Percentiles rank a stretch among this genome's conserved stretches.
phyloP scores from a whole-genome alignment of 1,284 basidiomycete species.

The Cryptococcus sp. region DNA sequence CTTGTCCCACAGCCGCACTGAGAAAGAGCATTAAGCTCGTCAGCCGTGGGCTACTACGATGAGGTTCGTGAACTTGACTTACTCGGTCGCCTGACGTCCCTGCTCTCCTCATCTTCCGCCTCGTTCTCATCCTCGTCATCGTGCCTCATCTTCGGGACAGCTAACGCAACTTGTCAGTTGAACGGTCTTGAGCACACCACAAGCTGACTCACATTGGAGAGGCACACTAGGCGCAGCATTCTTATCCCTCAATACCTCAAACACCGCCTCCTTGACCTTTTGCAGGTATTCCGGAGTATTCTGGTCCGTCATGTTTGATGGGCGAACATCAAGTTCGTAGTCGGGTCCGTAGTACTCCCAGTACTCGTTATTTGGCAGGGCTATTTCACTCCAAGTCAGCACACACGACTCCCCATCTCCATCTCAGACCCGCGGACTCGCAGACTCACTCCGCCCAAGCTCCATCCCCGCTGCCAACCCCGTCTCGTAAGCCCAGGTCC shows the following conservation, averaged over 20 bases:
- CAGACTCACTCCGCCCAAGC: conserved; percentile 67
- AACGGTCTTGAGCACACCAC: neutral
- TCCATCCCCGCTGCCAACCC: conserved; percentile 95
- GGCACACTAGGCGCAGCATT: conserved; percentile 87
- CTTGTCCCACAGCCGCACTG: conserved; percentile 46
- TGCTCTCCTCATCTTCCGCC: conserved; percentile 73
- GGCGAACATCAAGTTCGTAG: conserved; percentile 92
- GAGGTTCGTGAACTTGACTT: conserved; percentile 18
- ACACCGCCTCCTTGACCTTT: conserved; percentile 84
- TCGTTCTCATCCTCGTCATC: conserved; percentile 78
- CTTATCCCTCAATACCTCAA: conserved; percentile 81
- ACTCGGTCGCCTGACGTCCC: conserved; percentile 69
- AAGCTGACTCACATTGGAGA: conserved; percentile 63
- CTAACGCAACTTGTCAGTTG: conserved; percentile 5
- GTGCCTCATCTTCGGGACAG: conserved; percentile 63
- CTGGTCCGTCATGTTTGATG: conserved; percentile 94
- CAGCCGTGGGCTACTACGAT: neutral
- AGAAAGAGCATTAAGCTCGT: neutral
- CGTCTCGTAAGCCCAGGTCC: conserved; percentile 98
- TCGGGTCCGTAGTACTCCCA: conserved; percentile 99
- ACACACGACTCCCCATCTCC: neutral
- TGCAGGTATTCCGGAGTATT: conserved; percentile 92
- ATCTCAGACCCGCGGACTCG: conserved; percentile 12
- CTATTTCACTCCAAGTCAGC: conserved; percentile 49
- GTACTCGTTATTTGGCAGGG: conserved; percentile 95